Conservation (phyloP, 2,329 filamentous ascomycete genomes). For the Paraconiothyrium brasiliense region DNA sequence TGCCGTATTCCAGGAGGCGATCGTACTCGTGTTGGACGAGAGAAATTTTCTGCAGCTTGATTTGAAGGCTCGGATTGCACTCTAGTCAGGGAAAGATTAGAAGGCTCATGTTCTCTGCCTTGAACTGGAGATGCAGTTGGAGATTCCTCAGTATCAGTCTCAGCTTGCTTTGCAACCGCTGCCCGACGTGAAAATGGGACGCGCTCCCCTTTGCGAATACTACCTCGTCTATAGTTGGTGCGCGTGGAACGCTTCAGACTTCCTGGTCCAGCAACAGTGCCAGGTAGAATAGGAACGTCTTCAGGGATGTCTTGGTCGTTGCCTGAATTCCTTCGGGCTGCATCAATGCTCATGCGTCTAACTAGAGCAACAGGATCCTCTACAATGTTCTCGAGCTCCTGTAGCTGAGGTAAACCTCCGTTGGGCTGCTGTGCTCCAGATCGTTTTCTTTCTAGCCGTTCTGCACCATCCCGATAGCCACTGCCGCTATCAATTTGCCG, state of each 20-base stretch:
- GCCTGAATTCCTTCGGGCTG: conserved; percentile 53
- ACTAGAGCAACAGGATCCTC: conserved; percentile 79
- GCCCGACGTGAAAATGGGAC: conserved; percentile 76
- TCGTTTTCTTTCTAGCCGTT: conserved; percentile 77
- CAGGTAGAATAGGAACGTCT: conserved; percentile 87
- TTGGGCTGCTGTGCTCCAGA: conserved; percentile 63
- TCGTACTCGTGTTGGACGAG: conserved; percentile 59
- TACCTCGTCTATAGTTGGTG: conserved; percentile 90
- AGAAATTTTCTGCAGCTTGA: conserved; percentile 63
- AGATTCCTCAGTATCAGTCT: conserved; percentile 66
- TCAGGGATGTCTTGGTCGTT: conserved; percentile 60
- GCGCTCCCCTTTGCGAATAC: conserved; percentile 80
- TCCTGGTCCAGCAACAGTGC: conserved; percentile 75
- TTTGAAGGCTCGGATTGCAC: conserved; percentile 75
- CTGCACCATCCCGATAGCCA: conserved; percentile 84
- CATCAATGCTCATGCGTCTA: conserved; percentile 71
- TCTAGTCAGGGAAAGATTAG: conserved; percentile 65
- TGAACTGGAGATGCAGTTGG: conserved; percentile 60
- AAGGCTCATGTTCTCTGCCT: conserved; percentile 38
- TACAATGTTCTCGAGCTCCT: conserved; percentile 80
- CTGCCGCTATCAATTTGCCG: conserved; percentile 83
- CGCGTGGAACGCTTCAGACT: conserved; percentile 88
- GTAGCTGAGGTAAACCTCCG: conserved; percentile 63
- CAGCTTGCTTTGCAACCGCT: conserved; percentile 68
- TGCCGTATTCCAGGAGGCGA: conserved; percentile 34